Base-by-base conservation (phyloP, 768 basidiomycete species). In the Tricholoma furcatifolium region DNA sequence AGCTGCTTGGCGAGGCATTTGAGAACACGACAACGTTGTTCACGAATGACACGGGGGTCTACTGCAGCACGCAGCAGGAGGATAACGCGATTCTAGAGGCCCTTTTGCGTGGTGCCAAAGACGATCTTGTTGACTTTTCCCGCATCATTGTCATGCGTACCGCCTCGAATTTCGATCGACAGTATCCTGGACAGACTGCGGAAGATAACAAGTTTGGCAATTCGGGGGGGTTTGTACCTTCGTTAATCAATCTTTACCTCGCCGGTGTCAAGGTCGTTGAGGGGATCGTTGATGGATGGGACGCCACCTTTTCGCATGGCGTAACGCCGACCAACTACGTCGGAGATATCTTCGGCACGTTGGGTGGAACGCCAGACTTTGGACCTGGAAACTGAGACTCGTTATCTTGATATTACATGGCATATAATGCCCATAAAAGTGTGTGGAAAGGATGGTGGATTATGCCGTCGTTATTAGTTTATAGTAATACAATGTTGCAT, bases 61-160 rank as follows among this genome's bases (percentile, higher is more conserved):
- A 56, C 40, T 56, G 55, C 24, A 38, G 50, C 4, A 52, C 55
- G 3, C 55, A 56, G 31, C 55, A 56, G 30, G 55, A 56, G 42
- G 55, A 56, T 34, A 56, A 56, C 15, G 55, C 50, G 11, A n/a
- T 42, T 15, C 50, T 56, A 3, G 55, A 52, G 24, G 50, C 50
- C 18, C 47, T 56, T 10, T 23, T 56, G 24, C 55, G 55, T 2
- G 55, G 55, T 12, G 50, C 55, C 20, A 42, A 21, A 10, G 34
- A 51, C 23, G 31, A 40, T 14, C 49, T 51, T 3, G 55, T 51
- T 2, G 55, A 56, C 42, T 56, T 56, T 49, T 31, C 46, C 2
- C 55, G 55, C n/a, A 38, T 51, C 15, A 44, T 51, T 31, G 27
- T 56, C 42, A 52, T 56, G 55, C 55, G 55, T 6, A 44, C 55